Evolutionary conservation across 805 yeast genomes (phyloP).

Genomic region (Teunomyces funiuensis): DNA sequence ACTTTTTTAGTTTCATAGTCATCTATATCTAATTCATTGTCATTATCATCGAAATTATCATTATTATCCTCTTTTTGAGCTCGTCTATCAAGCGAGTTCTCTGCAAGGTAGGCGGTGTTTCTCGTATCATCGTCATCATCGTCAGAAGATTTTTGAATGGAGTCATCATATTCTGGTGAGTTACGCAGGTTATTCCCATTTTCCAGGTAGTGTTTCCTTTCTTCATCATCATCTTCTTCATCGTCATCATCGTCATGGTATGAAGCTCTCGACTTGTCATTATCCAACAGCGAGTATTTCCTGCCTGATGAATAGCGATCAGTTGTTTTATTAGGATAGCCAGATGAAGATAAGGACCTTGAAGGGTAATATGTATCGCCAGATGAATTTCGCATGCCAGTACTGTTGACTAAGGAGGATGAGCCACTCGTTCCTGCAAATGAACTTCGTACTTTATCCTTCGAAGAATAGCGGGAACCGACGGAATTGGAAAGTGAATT

Average conservation of each 20-base stretch:
- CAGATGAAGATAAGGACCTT: constrained; percentile 2
- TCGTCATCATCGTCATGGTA: neutral
- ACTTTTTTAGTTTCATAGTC: constrained; percentile 4
- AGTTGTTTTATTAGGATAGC: neutral
- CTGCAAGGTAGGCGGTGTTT: neutral
- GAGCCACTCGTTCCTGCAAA: constrained; percentile 15
- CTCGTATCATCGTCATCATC: constrained; percentile 7
- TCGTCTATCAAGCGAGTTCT: constrained; percentile 2
- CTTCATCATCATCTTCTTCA: constrained; percentile 3
- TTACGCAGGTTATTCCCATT: constrained; percentile 2
- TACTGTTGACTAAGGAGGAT: constrained; percentile 19
- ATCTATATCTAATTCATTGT: constrained; percentile 5
- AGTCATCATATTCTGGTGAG: constrained; percentile 2
- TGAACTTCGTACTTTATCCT: constrained; percentile 19
- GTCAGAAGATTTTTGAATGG: constrained; percentile 4
- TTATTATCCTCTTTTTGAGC: constrained; percentile 6
- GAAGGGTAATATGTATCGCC: constrained; percentile 33
- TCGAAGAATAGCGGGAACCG: constrained; percentile 19
- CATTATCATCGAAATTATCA: constrained; percentile 6
- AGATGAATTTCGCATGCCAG: constrained; percentile 12
- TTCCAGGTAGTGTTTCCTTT: constrained; percentile 4
- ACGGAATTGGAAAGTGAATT: constrained; percentile 25
- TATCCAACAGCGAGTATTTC: neutral
- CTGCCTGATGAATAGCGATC: constrained; percentile 5
- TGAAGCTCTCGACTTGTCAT: neutral